Percentiles rank a stretch among this genome's conserved stretches.
Evolutionary conservation across 169 alveolate species (phyloP).

Genomic region (Eimeria zaria): DNA sequence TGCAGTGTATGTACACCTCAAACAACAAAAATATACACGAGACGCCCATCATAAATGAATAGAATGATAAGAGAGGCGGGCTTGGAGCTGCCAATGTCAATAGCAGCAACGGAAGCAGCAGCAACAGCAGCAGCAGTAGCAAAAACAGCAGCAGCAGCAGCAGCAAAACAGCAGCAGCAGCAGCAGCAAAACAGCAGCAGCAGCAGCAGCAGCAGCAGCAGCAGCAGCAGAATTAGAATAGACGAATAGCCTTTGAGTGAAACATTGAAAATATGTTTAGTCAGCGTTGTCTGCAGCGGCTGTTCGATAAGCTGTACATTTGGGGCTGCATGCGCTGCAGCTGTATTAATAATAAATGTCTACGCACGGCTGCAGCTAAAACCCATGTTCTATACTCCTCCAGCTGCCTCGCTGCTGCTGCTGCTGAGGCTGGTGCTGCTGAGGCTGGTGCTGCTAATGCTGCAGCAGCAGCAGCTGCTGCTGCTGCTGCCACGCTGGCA

Average conservation of each 20-base stretch:
- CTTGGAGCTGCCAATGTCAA: neutral
- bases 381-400: neutral
- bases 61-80: too few relatives aligned
- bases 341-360: neutral
- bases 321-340: neutral
- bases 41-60: too few relatives aligned
- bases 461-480: neutral
- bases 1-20: neutral
- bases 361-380: neutral
- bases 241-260: neutral
- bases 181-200: neutral
- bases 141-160: neutral
- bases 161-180: neutral
- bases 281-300: neutral
- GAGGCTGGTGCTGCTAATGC: too few relatives aligned
- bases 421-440: neutral
- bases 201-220: neutral
- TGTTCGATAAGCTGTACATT: neutral
- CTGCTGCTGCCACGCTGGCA: neutral
- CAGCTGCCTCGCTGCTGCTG: neutral
- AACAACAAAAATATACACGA: too few relatives aligned
- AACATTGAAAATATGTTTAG: neutral
- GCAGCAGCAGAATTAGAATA: neutral
- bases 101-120: neutral
- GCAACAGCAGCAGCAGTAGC: neutral